Percentiles rank a stretch among this genome's conserved stretches.
Conservation (phyloP, 768 basidiomycete species). For the Mycena leptocephala region DNA sequence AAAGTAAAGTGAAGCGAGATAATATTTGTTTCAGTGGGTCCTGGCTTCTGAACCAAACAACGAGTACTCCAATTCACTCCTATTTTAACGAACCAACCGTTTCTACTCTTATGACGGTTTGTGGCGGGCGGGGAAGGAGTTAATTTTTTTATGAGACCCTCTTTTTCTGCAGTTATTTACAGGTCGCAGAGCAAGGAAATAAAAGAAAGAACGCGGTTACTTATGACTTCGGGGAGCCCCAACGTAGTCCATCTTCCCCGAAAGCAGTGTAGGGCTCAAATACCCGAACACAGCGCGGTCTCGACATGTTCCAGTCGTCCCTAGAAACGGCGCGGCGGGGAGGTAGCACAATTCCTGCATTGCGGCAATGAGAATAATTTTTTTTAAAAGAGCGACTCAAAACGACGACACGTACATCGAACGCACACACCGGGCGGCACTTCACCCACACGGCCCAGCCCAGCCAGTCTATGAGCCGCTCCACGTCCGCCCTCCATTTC, state of each 20-base stretch:
- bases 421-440: slow-evolving; percentile 62
- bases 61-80: too few relatives aligned
- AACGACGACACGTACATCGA: slow-evolving; percentile 58
- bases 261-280: slow-evolving; percentile 33
- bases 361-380: not conserved
- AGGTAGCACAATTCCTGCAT: slow-evolving; percentile 29
- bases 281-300: slow-evolving; percentile 17
- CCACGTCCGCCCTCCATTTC: slow-evolving; percentile 54
- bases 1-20: not conserved
- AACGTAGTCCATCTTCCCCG: too few relatives aligned
- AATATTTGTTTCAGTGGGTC: not conserved
- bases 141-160: too few relatives aligned
- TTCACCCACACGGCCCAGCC: slow-evolving; percentile 69
- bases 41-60: not conserved
- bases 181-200: too few relatives aligned
- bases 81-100: too few relatives aligned
- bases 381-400: not conserved
- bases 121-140: too few relatives aligned
- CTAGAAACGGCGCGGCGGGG: slow-evolving; percentile 26
- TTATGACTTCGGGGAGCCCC: too few relatives aligned
- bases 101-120: too few relatives aligned
- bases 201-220: too few relatives aligned
- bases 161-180: too few relatives aligned
- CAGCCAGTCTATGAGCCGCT: slow-evolving; percentile 63
- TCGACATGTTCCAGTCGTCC: slow-evolving; percentile 21